Percentiles rank a stretch among this genome's conserved stretches.
phyloP scores from a whole-genome alignment of 2,329 filamentous ascomycete species.

The Erysiphe pulchra region DNA sequence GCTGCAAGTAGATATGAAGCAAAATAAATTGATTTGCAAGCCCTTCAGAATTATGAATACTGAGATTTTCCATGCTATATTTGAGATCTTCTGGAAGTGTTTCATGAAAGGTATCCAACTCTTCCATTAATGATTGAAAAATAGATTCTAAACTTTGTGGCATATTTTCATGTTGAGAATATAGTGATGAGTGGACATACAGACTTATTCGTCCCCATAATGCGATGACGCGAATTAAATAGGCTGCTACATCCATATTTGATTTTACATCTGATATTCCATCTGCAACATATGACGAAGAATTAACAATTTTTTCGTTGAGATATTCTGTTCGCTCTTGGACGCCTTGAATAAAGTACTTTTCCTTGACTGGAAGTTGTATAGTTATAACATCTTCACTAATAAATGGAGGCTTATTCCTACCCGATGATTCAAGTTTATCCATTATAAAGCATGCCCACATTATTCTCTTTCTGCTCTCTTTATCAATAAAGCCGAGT shows the following conservation, averaged over 20 bases:
- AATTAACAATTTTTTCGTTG: slow-evolving; percentile 35
- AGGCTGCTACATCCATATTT: slow-evolving; percentile 88
- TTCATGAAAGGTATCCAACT: slow-evolving; percentile 43
- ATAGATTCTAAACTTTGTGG: slow-evolving; percentile 67
- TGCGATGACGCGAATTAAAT: slow-evolving; percentile 62
- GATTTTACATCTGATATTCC: slow-evolving; percentile 40
- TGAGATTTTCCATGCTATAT: slow-evolving; percentile 61
- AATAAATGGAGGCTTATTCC: slow-evolving; percentile 74
- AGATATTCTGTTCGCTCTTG: slow-evolving; percentile 67
- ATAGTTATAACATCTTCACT: slow-evolving; percentile 74
- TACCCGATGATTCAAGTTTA: slow-evolving; percentile 86
- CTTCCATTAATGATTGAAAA: slow-evolving; percentile 42
- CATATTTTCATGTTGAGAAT: slow-evolving; percentile 46
- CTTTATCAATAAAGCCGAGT: slow-evolving; percentile 73
- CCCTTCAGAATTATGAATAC: slow-evolving; percentile 59
- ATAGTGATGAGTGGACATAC: slow-evolving; percentile 76
- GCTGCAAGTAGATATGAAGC: slow-evolving; percentile 69
- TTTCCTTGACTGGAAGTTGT: slow-evolving; percentile 74
- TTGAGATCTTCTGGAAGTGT: slow-evolving; percentile 44
- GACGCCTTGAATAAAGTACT: slow-evolving; percentile 75
- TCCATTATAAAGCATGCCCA: slow-evolving; percentile 98
- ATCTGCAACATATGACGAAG: slow-evolving; percentile 34
- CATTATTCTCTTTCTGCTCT: slow-evolving; percentile 84
- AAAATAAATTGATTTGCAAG: slow-evolving; percentile 83
- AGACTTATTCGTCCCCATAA: slow-evolving; percentile 77